Evolutionary conservation across 371 early-diverging fungal species (phyloP), one percentile per base, ranked within the genome.

Genomic region (Gilbertella persicaria): DNA sequence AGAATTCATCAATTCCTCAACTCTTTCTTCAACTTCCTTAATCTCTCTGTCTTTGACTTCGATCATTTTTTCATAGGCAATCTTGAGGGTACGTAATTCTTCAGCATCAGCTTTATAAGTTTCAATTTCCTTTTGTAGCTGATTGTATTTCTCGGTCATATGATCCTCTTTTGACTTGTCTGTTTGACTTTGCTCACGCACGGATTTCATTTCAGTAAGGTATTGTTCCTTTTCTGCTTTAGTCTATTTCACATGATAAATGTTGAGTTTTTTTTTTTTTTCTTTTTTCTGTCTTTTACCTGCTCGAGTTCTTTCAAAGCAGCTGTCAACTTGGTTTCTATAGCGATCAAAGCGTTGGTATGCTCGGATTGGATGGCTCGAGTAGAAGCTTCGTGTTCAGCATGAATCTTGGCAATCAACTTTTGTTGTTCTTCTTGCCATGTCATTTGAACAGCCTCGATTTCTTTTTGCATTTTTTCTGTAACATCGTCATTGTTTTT

Each of bases 41-140:
- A 75, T 65, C 45, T 71, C 75, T 48, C 71, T 54, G 29, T 71
- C 66, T 50, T 75, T 75, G 19, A 49, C 72, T 36, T 46, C 33
- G 14, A 75, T 44, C 69, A 75, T 62, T 35, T 71, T 71, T 5
- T 69, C 72, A 55, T 66, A 75, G 2, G 72, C 67, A 25, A 50
- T 40, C 37, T 65, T 56, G 24, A 65, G 53, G 13, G 60, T 56
- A 12, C 53, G 47, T 35, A 60, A 37, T 41, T 64, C 65, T 10
- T 62, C 58, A 39, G 60, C 37, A 13, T 38, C 26, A 13, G 13
- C 20, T 20, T 37, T 21, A 9, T 8, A n/a, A 8, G 20, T 37
- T 4, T 28, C 13, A 14, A 37, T 19, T 38, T 35, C 43, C 5
- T 39, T 50, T 26, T 55, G 21, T 21, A 42, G 37, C 13, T 44